Base-by-base conservation (phyloP, 306 rosid species). In the Quercus rubra region DNA sequence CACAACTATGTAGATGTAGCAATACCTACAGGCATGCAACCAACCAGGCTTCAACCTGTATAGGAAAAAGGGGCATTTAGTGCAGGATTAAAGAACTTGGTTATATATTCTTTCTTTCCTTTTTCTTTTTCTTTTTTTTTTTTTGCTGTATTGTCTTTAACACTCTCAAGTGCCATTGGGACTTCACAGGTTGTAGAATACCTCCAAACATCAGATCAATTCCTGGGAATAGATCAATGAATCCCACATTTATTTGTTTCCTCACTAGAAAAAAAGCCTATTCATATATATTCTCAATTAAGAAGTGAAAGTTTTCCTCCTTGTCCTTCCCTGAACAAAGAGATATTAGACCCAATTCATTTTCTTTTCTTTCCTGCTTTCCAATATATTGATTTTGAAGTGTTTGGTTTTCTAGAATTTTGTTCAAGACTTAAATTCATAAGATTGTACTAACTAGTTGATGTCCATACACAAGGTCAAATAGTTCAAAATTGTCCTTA, bases 231-330 rank as follows among this genome's bases (percentile, higher is more conserved):
- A 91, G 97, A 81, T 85, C 97, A 43, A 85, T 64, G 90, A 92
- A 83, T 83, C 97, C 97, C 33, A 91, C 92, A 3, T 94, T 92
- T 85, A 90, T 92, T 74, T 90, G 92, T 67, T 92, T 92, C 84
- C 98, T 92, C 85, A 92, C 97, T 2, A 97, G 98, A 74, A 62
- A 91, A 81, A 94, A 92, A 88, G 99, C 97, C 61, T 92, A 92
- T 85, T 87, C 97, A 43, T 95, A 92, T 77, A 94, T 94, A 82
- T 94, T 94, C 80, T 87, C 97, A 82, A 97, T 94, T 88, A 89
- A 90, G 93, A 78, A 80, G 70, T 35, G 0, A 35, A 35, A 23
- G n/a, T 31, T 49, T 21, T 71, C 28, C 19, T 8, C 15, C 9
- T 81, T 21, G 2, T 41, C 69, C 78, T 78, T 78, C 59, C 55